phyloP scores from a whole-genome alignment of 768 basidiomycete genomes.

The Austroboletus festivus region DNA sequence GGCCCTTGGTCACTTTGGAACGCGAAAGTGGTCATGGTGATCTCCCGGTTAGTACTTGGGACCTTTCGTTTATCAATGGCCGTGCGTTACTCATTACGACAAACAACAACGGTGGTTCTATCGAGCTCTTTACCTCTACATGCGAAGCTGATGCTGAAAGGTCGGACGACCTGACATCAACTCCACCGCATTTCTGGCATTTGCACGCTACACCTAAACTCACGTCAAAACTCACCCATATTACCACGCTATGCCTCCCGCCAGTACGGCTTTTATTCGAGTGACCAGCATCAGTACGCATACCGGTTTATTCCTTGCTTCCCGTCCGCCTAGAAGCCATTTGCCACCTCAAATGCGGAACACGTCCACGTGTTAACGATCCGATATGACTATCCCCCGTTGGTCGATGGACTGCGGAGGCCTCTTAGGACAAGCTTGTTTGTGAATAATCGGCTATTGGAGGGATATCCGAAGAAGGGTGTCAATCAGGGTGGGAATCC shows the following conservation, averaged over 20 bases:
- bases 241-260: constrained; percentile 18
- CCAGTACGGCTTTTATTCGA: constrained; percentile 1
- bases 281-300: constrained; percentile 26
- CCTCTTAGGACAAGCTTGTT: constrained; percentile 26
- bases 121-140: constrained; percentile 43
- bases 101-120: constrained; percentile 27
- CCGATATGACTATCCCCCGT: constrained; percentile 16
- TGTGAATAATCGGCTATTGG: constrained; percentile 32
- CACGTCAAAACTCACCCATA: constrained; percentile 15
- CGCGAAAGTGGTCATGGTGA: too few species aligned
- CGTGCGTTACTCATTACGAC: constrained; percentile 44
- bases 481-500: background rate
- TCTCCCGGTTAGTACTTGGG: constrained; percentile 29
- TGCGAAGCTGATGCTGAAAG: background rate
- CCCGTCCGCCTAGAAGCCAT: constrained; percentile 21
- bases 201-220: background rate
- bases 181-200: too few species aligned
- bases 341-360: constrained; percentile 26
- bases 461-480: constrained; percentile 13
- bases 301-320: constrained; percentile 33
- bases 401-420: constrained; percentile 1
- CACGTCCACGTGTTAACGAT: constrained; percentile 23
- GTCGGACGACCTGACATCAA: background rate
- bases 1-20: too few species aligned
- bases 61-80: constrained; percentile 47